A percentile compares a stretch with the other conserved stretches of the same genome.
Conservation (phyloP, 495 filamentous ascomycete genomes). For the Parmelia sp. region DNA sequence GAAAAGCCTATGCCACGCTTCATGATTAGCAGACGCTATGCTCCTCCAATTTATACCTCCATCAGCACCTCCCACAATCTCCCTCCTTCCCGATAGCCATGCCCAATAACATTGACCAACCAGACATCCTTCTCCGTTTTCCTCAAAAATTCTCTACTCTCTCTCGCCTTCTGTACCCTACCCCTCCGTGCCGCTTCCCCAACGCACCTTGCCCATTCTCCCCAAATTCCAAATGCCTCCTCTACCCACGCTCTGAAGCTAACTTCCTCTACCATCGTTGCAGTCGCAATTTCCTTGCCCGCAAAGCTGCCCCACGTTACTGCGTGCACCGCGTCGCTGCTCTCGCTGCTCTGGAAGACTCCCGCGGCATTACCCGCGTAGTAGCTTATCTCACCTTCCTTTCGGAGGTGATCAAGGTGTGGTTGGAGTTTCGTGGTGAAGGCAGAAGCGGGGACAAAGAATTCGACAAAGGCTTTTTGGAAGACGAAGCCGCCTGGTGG, state of each 20-base stretch:
- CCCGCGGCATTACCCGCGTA: slow-evolving; percentile 73
- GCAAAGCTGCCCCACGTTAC: slow-evolving; percentile 97
- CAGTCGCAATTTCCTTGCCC: slow-evolving; percentile 94
- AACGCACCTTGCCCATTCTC: slow-evolving; percentile 79
- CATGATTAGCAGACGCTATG: background rate
- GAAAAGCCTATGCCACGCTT: background rate
- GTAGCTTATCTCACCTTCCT: slow-evolving; percentile 64
- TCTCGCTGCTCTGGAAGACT: slow-evolving; percentile 59
- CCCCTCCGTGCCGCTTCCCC: slow-evolving; percentile 25
- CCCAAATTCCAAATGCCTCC: slow-evolving; percentile 93
- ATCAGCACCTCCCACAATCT: slow-evolving; percentile 26
- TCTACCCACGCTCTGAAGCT: slow-evolving; percentile 93
- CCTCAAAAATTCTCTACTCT: slow-evolving; percentile 23
- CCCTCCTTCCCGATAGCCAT: slow-evolving; percentile 23
- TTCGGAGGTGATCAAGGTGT: slow-evolving; percentile 49
- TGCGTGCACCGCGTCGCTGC: slow-evolving; percentile 66
- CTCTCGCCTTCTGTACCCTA: slow-evolving; percentile 18
- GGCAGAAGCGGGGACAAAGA: slow-evolving; percentile 70
- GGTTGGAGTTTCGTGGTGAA: slow-evolving; percentile 56
- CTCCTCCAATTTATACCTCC: slow-evolving; percentile 7
- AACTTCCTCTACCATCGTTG: slow-evolving; percentile 95
- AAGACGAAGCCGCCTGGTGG: slow-evolving; percentile 90
- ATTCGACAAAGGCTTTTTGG: slow-evolving; percentile 96
- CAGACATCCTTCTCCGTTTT: slow-evolving; percentile 15
- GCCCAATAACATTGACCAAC: slow-evolving; percentile 29